Evolutionary conservation across 306 rosid species (phyloP).

Genomic region (Lathyrus sativus): DNA sequence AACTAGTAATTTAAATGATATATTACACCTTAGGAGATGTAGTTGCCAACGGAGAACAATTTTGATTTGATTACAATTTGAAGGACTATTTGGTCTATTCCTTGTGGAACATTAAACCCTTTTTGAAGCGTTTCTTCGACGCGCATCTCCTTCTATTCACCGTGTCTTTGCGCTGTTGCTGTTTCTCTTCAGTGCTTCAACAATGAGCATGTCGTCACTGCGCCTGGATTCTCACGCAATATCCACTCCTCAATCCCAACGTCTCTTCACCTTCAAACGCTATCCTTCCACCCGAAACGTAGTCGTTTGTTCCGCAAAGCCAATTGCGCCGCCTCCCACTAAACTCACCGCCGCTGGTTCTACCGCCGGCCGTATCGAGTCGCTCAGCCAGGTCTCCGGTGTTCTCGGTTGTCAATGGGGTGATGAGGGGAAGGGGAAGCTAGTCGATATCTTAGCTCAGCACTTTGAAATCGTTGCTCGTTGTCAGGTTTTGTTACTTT

Average conservation of each 20-base stretch:
- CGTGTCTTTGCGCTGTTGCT: too few species aligned
- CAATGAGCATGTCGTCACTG: conserved; percentile 70
- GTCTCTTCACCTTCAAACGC: conserved; percentile 22
- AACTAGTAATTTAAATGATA: too few species aligned
- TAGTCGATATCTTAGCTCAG: conserved; percentile 84
- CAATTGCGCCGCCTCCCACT: conserved; percentile 48
- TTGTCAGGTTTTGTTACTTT: conserved; percentile 66
- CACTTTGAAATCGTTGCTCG: conserved; percentile 95
- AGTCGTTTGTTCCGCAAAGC: conserved; percentile 57
- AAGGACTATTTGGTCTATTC: too few species aligned
- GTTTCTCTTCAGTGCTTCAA: not conserved
- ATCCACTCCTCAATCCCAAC: conserved; percentile 40
- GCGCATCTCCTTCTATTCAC: not conserved
- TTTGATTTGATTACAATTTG: too few species aligned
- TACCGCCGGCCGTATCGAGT: conserved; percentile 55
- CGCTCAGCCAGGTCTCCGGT: conserved; percentile 82
- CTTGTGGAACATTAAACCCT: too few species aligned
- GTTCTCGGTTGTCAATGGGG: conserved; percentile 98
- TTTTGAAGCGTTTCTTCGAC: not conserved
- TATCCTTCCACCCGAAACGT: conserved; percentile 29
- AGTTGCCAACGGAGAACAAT: too few species aligned
- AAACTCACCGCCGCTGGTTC: conserved; percentile 58
- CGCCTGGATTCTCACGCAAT: conserved; percentile 54
- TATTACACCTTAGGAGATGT: too few species aligned
- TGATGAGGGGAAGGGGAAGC: conserved; percentile 97